Conservation (phyloP, 306 rosid species). For the Prunus mira region DNA sequence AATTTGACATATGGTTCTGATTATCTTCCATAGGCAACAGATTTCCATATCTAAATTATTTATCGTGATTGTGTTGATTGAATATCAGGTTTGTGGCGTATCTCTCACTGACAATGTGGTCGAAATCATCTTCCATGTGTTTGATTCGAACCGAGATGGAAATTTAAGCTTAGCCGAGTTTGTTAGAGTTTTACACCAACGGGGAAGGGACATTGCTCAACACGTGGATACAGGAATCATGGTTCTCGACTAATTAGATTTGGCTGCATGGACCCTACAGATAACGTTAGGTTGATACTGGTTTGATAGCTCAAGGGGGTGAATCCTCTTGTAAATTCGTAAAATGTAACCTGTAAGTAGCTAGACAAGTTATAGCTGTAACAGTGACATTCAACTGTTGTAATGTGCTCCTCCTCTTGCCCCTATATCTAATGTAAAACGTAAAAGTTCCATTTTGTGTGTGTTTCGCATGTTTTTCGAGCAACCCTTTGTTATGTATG, state of each 20-base stretch:
- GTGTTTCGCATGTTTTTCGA: not conserved
- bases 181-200: constrained; percentile 51
- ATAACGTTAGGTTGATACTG: not conserved
- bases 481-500: not conserved
- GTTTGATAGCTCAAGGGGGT: constrained; percentile 1
- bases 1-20: not conserved
- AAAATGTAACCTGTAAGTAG: constrained; percentile 14
- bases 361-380: not conserved
- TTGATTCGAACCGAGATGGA: constrained; percentile 73
- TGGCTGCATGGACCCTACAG: not conserved
- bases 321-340: not conserved
- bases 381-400: not conserved
- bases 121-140: constrained; percentile 68
- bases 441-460: not conserved
- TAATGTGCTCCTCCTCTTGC: not conserved
- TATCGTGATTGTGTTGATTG: not conserved
- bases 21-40: not conserved
- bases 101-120: constrained; percentile 58
- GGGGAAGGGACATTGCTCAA: constrained; percentile 65
- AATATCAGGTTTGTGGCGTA: constrained; percentile 65
- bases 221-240: constrained; percentile 53
- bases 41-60: not conserved
- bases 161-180: constrained; percentile 63
- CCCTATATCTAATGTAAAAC: not conserved
- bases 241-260: constrained; percentile 19